A percentile compares a stretch with the other conserved stretches of the same genome.
Evolutionary conservation across 345 rosid species (phyloP).

Genomic region (Ceriops zippeliana): DNA sequence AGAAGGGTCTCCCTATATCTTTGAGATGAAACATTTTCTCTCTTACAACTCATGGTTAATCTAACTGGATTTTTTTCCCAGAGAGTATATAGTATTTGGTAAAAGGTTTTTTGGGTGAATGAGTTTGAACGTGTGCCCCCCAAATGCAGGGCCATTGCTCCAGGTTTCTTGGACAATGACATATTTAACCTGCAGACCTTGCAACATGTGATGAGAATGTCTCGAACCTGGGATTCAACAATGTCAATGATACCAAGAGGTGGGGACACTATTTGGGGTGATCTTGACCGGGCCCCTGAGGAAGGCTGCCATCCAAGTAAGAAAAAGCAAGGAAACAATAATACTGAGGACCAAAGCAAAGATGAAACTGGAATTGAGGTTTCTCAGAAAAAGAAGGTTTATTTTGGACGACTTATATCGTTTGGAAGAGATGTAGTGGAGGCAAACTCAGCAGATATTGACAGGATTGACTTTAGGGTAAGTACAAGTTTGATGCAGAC

Average conservation of each 20-base stretch:
- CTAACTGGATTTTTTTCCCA: neutral
- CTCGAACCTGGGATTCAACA: constrained; percentile 91
- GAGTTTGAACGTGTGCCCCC: neutral
- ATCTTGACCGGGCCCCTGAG: constrained; percentile 92
- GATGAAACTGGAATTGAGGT: constrained; percentile 27
- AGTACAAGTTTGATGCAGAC: constrained; percentile 20
- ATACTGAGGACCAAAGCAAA: constrained; percentile 24
- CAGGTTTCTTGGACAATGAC: constrained; percentile 78
- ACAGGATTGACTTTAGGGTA: constrained; percentile 81
- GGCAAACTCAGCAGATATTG: constrained; percentile 57
- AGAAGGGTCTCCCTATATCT: neutral
- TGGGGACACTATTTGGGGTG: constrained; percentile 95
- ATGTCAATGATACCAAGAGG: constrained; percentile 97
- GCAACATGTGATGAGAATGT: constrained; percentile 79
- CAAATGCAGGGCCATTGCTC: constrained; percentile 82
- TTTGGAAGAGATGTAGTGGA: constrained; percentile 79
- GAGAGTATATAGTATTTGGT: neutral
- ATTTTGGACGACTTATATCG: constrained; percentile 86
- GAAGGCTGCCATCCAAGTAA: constrained; percentile 45
- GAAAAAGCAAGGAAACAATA: constrained; percentile 44
- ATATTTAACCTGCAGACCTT: constrained; percentile 77
- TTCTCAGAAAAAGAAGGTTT: constrained; percentile 39
- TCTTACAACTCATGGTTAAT: neutral
- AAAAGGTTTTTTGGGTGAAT: neutral
- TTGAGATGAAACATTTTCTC: neutral